These are phyloP conservation scores for Mucor lusitanicus DNA, from an alignment of 371 early-diverging fungal genomes.

Conservation along the genomic window DNA sequence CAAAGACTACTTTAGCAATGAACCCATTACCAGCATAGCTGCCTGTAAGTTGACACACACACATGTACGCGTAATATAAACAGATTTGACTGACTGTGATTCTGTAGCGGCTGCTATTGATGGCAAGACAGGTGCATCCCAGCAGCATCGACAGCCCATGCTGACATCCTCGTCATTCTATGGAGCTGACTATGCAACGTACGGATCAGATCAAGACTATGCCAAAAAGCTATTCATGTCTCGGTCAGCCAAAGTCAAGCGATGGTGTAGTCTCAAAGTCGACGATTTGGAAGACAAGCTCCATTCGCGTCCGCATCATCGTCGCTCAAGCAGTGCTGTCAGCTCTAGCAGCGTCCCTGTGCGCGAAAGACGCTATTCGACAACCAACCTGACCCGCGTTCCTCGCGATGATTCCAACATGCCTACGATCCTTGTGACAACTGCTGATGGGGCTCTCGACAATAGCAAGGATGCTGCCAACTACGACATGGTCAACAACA, in stretches of 20 bases:
- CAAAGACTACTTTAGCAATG: conserved; percentile 15
- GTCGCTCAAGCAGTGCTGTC: conserved; percentile 8
- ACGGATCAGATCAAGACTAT: conserved; percentile 33
- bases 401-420: conserved; percentile 26
- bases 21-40: neutral
- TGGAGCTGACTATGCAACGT: neutral
- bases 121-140: neutral
- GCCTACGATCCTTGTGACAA: conserved; percentile 45
- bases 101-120: neutral
- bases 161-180: conserved; percentile 19
- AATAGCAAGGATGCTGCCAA: neutral
- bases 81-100: neutral
- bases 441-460: conserved; percentile 15
- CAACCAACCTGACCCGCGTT: conserved; percentile 6
- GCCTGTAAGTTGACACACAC: neutral
- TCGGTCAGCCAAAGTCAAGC: conserved; percentile 44
- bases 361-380: neutral
- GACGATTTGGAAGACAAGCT: conserved; percentile 3
- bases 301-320: neutral
- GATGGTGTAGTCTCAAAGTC: conserved; percentile 33
- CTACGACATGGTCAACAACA: conserved; percentile 22
- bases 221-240: conserved; percentile 42
- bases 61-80: too few species aligned
- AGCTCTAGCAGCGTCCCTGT: conserved; percentile 4
- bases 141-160: conserved; percentile 2